phyloP scores from a whole-genome alignment of 2,329 filamentous ascomycete genomes.

The Aureobasidium subglaciale region DNA sequence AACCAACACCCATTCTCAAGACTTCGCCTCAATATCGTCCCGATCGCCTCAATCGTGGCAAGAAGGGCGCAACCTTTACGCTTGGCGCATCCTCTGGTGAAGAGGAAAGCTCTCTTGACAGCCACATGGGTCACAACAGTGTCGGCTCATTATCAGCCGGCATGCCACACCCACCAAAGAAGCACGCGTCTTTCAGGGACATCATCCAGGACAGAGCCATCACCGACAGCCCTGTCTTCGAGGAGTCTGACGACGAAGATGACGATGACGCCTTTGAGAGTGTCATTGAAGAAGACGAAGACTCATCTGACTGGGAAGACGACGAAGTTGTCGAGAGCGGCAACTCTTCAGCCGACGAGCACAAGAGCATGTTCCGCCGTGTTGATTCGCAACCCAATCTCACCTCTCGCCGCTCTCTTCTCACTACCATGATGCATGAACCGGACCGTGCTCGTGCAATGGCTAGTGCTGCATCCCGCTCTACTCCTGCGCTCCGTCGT shows the following conservation, averaged over 20 bases:
- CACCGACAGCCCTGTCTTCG: conserved; percentile 53
- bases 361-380: conserved; percentile 75
- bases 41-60: conserved; percentile 1
- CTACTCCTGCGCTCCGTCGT: conserved; percentile 47
- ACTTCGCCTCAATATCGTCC: conserved; percentile 30
- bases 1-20: conserved; percentile 56
- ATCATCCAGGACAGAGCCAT: conserved; percentile 64
- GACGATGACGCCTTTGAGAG: conserved; percentile 66
- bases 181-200: conserved; percentile 75
- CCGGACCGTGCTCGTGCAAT: conserved; percentile 64
- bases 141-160: conserved; percentile 51
- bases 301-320: conserved; percentile 45
- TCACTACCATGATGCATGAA: conserved; percentile 83
- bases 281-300: conserved; percentile 57
- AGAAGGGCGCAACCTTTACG: conserved; percentile 63
- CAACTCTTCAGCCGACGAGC: conserved; percentile 68
- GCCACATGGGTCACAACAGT: conserved; percentile 47
- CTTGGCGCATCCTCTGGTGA: conserved; percentile 75
- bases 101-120: conserved; percentile 70
- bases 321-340: conserved; percentile 64
- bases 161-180: conserved; percentile 53
- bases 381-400: conserved; percentile 84
- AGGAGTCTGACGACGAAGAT: conserved; percentile 52
- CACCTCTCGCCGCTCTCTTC: conserved; percentile 76
- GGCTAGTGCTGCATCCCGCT: conserved; percentile 56